A percentile compares a stretch with the other conserved stretches of the same genome.
Conservation (phyloP, 345 rosid species). For the Cardamine chenopodiifolia region DNA sequence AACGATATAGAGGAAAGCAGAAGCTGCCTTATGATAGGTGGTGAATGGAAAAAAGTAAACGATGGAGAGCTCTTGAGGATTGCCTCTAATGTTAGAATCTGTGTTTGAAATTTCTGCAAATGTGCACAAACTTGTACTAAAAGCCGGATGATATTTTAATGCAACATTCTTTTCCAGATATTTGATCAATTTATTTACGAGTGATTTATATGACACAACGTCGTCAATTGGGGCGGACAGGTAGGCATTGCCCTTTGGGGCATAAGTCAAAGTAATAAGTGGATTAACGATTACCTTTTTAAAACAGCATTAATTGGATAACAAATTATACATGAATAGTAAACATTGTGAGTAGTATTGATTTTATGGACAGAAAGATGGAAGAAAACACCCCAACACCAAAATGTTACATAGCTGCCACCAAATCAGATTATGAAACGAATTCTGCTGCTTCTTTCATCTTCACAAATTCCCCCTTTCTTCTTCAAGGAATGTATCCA, state of each 20-base stretch:
- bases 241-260: background rate
- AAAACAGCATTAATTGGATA: background rate
- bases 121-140: background rate
- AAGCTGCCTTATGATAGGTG: constrained; percentile 56
- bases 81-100: constrained; percentile 50
- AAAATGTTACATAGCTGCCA: constrained; percentile 39
- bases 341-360: background rate
- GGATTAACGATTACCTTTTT: background rate
- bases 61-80: constrained; percentile 50
- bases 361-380: constrained; percentile 31
- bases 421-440: constrained; percentile 22
- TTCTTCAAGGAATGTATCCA: constrained; percentile 38
- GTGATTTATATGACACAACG: background rate
- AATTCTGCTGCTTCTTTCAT: constrained; percentile 24
- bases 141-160: background rate
- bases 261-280: background rate
- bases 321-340: constrained; percentile 38
- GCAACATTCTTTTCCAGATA: background rate
- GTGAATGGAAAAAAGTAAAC: constrained; percentile 58
- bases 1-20: constrained; percentile 27
- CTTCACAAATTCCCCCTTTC: constrained; percentile 22
- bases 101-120: constrained; percentile 33
- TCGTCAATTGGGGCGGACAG: background rate
- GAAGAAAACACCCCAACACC: constrained; percentile 23
- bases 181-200: background rate